Evolutionary conservation across 2,329 filamentous ascomycete genomes (phyloP), one percentile per base, ranked within the genome.

Genomic region (Juglanconis oblonga): DNA sequence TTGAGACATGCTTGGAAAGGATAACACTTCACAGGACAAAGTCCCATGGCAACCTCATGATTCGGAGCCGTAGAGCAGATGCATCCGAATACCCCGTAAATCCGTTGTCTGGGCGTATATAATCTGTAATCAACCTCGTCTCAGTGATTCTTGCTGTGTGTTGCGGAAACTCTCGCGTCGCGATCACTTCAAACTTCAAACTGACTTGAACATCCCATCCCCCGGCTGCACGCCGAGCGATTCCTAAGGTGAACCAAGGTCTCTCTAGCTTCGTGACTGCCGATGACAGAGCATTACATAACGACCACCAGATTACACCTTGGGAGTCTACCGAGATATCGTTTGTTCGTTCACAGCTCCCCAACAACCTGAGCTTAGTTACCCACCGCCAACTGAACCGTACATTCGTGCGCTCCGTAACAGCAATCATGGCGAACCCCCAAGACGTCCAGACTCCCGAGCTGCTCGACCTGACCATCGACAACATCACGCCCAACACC

Each of bases 401-500:
- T 2, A 24, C 24, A 24, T 24, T 24, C 24, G 24, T 24, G 24
- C 24, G 24, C 24, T 24, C 24, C 24, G 24, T 24, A 24, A 24
- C 32, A 48, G 13, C 10, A 24, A 14, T 31, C 57, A 65, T 55
- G 51, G 52, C 55, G 5, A n/a, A 55, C 35, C 31, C 62, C 32
- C 24, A 60, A 13, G 29, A 57, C 24, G 55, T 54, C 38, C 61
- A 66, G 50, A 63, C 62, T 9, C 69, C 68, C 17, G 59, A 64
- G 36, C 69, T 75, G 17, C 71, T 75, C 54, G 86, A 92, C 74
- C 79, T 92, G 40, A 92, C 87, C 1, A 88, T 88, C 65, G 88
- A 91, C 69, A 92, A 92, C 73, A 92, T 92, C 73, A 92, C 90
- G 57, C 84, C 88, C 54, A 92, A 92, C 69, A 87, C 88, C 36